Conservation (phyloP, 495 filamentous ascomycete species). For the Diplogelasinospora grovesii region DNA sequence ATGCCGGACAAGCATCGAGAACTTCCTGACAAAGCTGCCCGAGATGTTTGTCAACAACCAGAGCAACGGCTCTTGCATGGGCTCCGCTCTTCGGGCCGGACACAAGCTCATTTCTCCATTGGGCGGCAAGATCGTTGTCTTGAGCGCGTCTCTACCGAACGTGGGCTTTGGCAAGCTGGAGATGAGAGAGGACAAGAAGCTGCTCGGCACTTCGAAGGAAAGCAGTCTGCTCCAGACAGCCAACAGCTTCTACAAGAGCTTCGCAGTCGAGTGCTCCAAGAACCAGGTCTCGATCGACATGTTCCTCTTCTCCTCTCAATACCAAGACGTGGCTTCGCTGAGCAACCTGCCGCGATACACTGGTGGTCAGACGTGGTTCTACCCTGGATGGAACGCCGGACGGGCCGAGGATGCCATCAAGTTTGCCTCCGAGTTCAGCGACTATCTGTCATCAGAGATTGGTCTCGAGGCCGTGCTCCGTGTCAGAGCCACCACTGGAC, state of each 20-base stretch:
- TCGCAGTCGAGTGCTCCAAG: constrained; percentile 97
- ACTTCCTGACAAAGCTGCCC: constrained; percentile 84
- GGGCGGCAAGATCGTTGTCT: constrained; percentile 88
- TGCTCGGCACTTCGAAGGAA: constrained; percentile 91
- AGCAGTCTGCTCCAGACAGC: constrained; percentile 78
- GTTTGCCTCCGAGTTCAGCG: constrained; percentile 93
- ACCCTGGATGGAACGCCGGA: constrained; percentile 95
- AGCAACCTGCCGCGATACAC: constrained; percentile 94
- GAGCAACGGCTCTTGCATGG: constrained; percentile 81
- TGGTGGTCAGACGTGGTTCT: constrained; percentile 97
- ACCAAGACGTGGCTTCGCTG: constrained; percentile 93
- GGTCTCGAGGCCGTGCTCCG: constrained; percentile 93
- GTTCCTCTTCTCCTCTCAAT: constrained; percentile 96
- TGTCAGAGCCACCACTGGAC: constrained; percentile 87
- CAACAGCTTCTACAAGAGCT: constrained; percentile 97
- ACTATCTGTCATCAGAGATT: constrained; percentile 91
- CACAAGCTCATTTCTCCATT: constrained; percentile 92
- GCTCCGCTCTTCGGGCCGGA: constrained; percentile 82
- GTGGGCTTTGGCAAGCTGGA: constrained; percentile 84
- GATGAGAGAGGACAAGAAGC: constrained; percentile 93
- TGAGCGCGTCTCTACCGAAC: constrained; percentile 87
- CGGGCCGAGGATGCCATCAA: constrained; percentile 93
- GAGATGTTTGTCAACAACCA: constrained; percentile 95
- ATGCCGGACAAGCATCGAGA: constrained; percentile 82
- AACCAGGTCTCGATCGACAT: constrained; percentile 98